phyloP scores from a whole-genome alignment of 2,329 filamentous ascomycete genomes.

The Alternaria sp. region DNA sequence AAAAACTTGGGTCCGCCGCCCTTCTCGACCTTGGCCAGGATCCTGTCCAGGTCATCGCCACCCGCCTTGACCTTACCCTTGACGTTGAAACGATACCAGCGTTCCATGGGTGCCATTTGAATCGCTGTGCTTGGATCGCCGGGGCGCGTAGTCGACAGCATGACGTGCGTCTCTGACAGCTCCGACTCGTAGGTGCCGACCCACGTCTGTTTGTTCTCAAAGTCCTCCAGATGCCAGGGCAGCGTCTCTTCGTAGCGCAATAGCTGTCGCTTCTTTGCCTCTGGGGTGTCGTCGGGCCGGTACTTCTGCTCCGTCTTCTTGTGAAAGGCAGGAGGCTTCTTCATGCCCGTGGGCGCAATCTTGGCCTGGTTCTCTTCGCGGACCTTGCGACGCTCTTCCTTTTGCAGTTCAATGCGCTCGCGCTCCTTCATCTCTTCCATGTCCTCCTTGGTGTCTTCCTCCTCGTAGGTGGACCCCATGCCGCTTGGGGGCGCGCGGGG shows the following conservation, averaged over 20 bases:
- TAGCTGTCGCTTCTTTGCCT: conserved; percentile 72
- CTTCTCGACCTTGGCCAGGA: conserved; percentile 79
- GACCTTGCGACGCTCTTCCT: conserved; percentile 84
- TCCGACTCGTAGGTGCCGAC: conserved; percentile 89
- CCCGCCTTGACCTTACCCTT: conserved; percentile 79
- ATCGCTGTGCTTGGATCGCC: conserved; percentile 65
- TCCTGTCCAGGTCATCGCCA: conserved; percentile 86
- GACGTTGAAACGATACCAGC: conserved; percentile 88
- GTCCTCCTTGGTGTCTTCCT: conserved; percentile 70
- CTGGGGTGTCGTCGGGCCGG: conserved; percentile 75
- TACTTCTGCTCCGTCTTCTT: conserved; percentile 90
- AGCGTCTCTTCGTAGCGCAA: conserved; percentile 90
- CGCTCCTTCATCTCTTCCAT: conserved; percentile 71
- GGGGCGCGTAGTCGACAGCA: conserved; percentile 72
- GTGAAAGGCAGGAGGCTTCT: conserved; percentile 70
- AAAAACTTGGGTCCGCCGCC: conserved; percentile 78
- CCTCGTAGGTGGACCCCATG: conserved; percentile 47
- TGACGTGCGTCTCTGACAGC: conserved; percentile 80
- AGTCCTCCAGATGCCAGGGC: conserved; percentile 97
- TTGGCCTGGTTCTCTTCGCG: conserved; percentile 87
- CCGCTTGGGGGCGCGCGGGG: conserved; percentile 69
- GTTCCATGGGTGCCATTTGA: conserved; percentile 89
- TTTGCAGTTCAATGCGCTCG: conserved; percentile 64
- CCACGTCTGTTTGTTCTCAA: conserved; percentile 94
- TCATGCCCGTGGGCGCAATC: conserved; percentile 82